Evolutionary conservation across 2,329 filamentous ascomycete genomes (phyloP).

Genomic region (Sarocladiaceae sp.): DNA sequence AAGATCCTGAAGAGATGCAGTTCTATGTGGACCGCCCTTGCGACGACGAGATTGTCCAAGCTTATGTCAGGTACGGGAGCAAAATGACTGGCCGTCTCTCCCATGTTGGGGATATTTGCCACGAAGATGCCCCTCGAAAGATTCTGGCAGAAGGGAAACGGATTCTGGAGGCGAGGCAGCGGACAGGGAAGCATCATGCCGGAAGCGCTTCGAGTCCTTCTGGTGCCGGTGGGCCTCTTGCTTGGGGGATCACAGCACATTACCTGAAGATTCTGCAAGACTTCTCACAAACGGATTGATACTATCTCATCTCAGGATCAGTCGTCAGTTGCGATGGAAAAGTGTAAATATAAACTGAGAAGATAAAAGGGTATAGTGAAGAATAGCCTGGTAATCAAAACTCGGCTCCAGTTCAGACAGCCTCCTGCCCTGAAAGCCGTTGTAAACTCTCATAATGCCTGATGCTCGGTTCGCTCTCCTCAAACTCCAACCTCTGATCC

Average conservation of each 20-base stretch:
- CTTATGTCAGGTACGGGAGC: slow-evolving; percentile 43
- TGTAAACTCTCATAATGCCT: background rate
- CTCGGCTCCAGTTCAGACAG: background rate
- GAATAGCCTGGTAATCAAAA: no score
- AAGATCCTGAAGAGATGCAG: slow-evolving; percentile 25
- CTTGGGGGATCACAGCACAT: background rate
- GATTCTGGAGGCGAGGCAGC: slow-evolving; percentile 6
- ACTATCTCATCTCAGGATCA: no score
- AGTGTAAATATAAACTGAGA: background rate
- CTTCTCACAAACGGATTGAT: background rate
- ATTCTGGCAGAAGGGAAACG: slow-evolving; percentile 14
- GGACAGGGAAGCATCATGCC: background rate
- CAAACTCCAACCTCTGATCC: slow-evolving; percentile 20
- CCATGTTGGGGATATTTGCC: slow-evolving; percentile 44
- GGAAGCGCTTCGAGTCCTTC: background rate
- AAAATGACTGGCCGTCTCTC: slow-evolving; percentile 45
- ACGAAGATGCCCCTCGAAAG: slow-evolving; percentile 12
- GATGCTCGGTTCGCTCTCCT: background rate
- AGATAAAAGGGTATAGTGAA: background rate
- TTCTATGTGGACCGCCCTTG: slow-evolving; percentile 49
- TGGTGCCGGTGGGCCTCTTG: background rate
- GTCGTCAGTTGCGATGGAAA: background rate
- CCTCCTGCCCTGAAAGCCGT: background rate
- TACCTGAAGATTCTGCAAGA: background rate
- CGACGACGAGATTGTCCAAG: slow-evolving; percentile 53